A percentile compares a stretch with the other conserved stretches of the same genome.
Evolutionary conservation across 495 filamentous ascomycete species (phyloP).

Genomic region (Xylaria grammica): DNA sequence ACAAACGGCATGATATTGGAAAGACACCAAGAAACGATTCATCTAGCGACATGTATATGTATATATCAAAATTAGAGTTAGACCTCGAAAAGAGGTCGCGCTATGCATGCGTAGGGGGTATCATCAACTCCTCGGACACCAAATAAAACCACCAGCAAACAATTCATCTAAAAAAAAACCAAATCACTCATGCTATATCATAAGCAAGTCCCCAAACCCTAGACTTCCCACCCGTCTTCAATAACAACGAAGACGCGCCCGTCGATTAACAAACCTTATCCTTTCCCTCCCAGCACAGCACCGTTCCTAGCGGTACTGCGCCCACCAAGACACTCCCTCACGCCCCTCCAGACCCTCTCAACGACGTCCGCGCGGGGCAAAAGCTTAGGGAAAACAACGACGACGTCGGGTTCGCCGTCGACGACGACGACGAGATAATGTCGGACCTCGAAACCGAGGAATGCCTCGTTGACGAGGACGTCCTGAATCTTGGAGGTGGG

Average conservation of each 20-base stretch:
- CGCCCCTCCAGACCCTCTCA: constrained; percentile 86
- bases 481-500: constrained; percentile 90
- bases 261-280: background rate
- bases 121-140: constrained; percentile 24
- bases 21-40: background rate
- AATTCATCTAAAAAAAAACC: constrained; percentile 19
- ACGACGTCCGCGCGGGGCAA: constrained; percentile 71
- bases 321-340: constrained; percentile 77
- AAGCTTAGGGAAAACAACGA: constrained; percentile 90
- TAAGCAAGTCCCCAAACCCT: background rate
- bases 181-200: no score
- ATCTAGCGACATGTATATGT: background rate
- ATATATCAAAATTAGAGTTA: constrained; percentile 3
- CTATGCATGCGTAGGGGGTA: constrained; percentile 24
- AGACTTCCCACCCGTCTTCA: background rate
- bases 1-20: background rate
- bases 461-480: constrained; percentile 94
- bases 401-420: constrained; percentile 83
- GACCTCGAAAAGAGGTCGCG: background rate
- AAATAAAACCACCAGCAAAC: background rate
- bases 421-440: constrained; percentile 92
- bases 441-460: constrained; percentile 87
- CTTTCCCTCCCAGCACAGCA: constrained; percentile 18
- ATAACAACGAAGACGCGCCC: background rate
- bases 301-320: constrained; percentile 41